phyloP scores from a whole-genome alignment of 148 eudicot species.

The Spergularia bocconei region DNA sequence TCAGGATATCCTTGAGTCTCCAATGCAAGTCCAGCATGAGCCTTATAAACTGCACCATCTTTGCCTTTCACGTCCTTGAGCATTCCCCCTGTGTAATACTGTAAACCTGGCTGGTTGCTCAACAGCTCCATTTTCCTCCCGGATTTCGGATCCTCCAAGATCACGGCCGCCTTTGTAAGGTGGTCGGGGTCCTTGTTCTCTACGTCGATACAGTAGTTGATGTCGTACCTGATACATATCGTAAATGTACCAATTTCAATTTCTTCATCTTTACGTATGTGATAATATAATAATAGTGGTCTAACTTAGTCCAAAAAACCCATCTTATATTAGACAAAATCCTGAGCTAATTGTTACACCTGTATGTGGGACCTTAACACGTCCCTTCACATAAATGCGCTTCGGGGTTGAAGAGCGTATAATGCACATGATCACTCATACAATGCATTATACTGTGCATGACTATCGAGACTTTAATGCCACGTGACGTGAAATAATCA shows the following conservation, averaged over 20 bases:
- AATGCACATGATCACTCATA: too few relatives aligned
- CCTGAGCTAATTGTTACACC: too few relatives aligned
- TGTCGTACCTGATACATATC: slow-evolving; percentile 40
- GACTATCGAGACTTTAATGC: too few relatives aligned
- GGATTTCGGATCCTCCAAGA: slow-evolving; percentile 34
- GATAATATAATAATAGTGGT: too few relatives aligned
- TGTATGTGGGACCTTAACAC: too few relatives aligned
- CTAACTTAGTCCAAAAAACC: too few relatives aligned
- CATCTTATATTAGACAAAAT: too few relatives aligned
- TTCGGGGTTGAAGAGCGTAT: too few relatives aligned
- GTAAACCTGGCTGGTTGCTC: slow-evolving; percentile 53
- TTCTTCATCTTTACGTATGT: not conserved
- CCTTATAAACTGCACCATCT: slow-evolving; percentile 42
- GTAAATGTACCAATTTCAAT: not conserved
- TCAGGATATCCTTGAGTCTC: slow-evolving; percentile 91
- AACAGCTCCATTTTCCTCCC: slow-evolving; percentile 71
- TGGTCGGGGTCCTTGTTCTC: not conserved
- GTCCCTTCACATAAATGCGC: too few relatives aligned
- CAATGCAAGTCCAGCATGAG: slow-evolving; percentile 49
- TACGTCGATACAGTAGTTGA: slow-evolving; percentile 62
- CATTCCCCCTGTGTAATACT: slow-evolving; percentile 61
- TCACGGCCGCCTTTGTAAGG: slow-evolving; percentile 25
- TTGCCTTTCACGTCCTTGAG: slow-evolving; percentile 43
- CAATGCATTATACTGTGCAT: too few relatives aligned
- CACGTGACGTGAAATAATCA: too few relatives aligned